Evolutionary conservation across 176 grass and related monocot species (phyloP).

Genomic region (Carex littledalei): DNA sequence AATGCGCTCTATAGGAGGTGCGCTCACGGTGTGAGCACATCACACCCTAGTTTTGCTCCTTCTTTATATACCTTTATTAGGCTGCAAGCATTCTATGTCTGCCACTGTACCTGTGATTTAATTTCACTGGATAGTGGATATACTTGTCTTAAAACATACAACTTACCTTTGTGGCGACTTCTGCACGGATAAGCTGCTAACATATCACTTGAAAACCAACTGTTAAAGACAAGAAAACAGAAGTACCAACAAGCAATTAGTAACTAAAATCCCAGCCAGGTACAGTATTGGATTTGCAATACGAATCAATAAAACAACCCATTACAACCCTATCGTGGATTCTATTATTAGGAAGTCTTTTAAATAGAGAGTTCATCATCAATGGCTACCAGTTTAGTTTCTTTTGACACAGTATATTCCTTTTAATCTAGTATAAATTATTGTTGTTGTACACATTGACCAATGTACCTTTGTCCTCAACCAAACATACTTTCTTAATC

Average conservation of each 20-base stretch:
- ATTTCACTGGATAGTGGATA: background rate
- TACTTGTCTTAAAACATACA: background rate
- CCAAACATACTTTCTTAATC: background rate
- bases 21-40: too few species aligned
- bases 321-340: background rate
- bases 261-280: background rate
- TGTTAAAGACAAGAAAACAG: background rate
- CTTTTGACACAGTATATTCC: background rate
- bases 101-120: background rate
- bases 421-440: background rate
- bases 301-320: background rate
- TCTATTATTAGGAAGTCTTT: background rate
- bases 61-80: background rate
- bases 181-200: background rate
- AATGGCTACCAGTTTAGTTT: background rate
- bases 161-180: background rate
- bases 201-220: background rate
- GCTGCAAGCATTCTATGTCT: background rate
- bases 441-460: background rate
- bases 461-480: background rate
- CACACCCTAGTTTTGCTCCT: too few species aligned
- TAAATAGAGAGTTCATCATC: background rate
- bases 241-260: background rate
- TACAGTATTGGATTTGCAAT: background rate
- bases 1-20: too few species aligned